Evolutionary conservation across 257 asterid species (phyloP).

Genomic region (Solanum neorickii): DNA sequence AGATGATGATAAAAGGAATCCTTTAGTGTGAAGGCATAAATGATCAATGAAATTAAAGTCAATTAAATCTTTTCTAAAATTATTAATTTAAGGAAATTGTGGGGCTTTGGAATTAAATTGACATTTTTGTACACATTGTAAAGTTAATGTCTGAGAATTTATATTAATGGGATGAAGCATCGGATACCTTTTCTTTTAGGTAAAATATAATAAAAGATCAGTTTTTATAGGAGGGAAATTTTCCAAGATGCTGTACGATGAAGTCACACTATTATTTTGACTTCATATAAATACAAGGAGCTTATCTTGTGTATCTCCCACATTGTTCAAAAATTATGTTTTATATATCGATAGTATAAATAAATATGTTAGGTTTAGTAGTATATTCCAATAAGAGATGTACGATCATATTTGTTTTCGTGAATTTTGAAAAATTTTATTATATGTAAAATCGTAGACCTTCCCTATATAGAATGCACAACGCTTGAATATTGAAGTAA

Average conservation of each 20-base stretch:
- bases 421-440: neutral
- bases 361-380: neutral
- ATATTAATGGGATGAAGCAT: neutral
- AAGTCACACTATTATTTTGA: neutral
- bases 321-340: neutral
- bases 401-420: neutral
- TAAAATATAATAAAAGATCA: neutral
- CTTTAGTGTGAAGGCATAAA: constrained; percentile 2
- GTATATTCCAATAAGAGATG: neutral
- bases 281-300: neutral
- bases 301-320: neutral
- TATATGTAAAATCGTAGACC: too few relatives aligned
- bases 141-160: neutral
- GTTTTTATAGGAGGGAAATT: neutral
- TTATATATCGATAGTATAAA: neutral
- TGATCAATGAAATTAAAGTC: neutral
- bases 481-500: neutral
- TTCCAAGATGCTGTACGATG: constrained; percentile 2
- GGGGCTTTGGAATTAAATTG: constrained; percentile 6
- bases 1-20: constrained; percentile 5
- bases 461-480: too few relatives aligned
- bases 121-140: neutral
- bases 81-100: neutral
- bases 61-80: neutral
- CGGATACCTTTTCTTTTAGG: neutral